A percentile compares a stretch with the other conserved stretches of the same genome.
These are phyloP conservation scores for Ballota nigra DNA, from an alignment of 257 asterid species.

Conservation along the genomic window DNA sequence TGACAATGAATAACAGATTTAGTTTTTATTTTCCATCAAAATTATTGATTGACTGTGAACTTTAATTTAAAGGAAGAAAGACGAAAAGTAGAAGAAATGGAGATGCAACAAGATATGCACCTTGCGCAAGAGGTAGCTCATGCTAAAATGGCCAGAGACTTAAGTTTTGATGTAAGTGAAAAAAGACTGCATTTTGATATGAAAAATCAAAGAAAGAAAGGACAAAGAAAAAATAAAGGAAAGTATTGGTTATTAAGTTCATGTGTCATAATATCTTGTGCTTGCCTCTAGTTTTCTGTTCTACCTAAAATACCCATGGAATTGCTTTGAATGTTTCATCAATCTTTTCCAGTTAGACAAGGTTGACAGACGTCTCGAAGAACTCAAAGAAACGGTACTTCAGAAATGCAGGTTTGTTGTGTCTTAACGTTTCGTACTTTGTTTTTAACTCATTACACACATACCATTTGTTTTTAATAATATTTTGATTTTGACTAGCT, in stretches of 20 bases:
- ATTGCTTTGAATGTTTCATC: conserved; percentile 24
- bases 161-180: conserved; percentile 53
- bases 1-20: not conserved
- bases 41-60: conserved; percentile 16
- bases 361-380: conserved; percentile 58
- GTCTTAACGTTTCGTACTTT: not conserved
- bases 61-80: conserved; percentile 54
- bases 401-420: conserved; percentile 79
- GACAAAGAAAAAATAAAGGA: not conserved
- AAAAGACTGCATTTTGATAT: not conserved
- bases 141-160: conserved; percentile 68
- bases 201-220: not conserved
- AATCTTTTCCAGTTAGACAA: conserved; percentile 54
- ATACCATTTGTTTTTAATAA: not conserved
- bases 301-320: not conserved
- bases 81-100: conserved; percentile 78
- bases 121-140: conserved; percentile 77
- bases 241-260: not conserved
- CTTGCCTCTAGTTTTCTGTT: not conserved
- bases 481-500: not conserved
- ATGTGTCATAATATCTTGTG: not conserved
- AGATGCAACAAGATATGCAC: conserved; percentile 52
- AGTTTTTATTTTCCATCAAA: not conserved
- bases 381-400: conserved; percentile 65
- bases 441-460: not conserved